Base-by-base conservation (phyloP, 805 yeast genomes). In the Candida khao-thaluensis region DNA sequence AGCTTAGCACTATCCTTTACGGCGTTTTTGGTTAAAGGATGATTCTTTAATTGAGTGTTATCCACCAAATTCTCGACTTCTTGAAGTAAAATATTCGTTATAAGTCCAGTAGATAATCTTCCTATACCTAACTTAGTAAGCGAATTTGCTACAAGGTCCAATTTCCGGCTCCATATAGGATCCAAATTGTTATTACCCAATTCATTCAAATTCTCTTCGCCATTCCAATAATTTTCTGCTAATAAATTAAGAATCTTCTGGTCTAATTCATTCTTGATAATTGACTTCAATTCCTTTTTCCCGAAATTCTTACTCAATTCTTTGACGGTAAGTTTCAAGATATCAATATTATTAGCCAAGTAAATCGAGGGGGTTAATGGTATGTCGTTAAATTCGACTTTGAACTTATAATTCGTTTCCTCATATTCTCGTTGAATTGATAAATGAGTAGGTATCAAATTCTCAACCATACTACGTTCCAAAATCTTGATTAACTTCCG, bases 381-480 rank as follows among this genome's bases (percentile, higher is more conserved):
- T 38, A 97, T 77, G 61, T 93, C 99, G 57, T 93, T 93, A 63
- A 89, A 93, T 60, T 93, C 97, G 17, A 93, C 99, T 59, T 93
- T 93, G 67, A 88, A 93, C 57, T 83, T 81, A 58, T 93, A 93
- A 1, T 93, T 69, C 0, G 97, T 79, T 53, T 95, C 99, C 58
- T 95, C 99, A 30, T 90, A 73, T 60, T 93, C 99, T 54, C 81
- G 90, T 45, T 85, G 86, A 37, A 93, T 91, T 5, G 90, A 73
- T 32, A 76, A 71, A 38, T 88, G 87, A 10, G 97, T 89, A 17
- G 99, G 98, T 47, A 81, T 82, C 40, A 93, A 71, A 1, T 95
- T 85, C 37, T 76, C 74, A 1, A 96, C 86, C 97, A 93, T 91
- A 5, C 96, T 85, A 44, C 75, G 79, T 54, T 93, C 99, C 50